Evolutionary conservation across 139 green algal genomes (phyloP).

Genomic region (Auxenochlorella pyrenoidosa): DNA sequence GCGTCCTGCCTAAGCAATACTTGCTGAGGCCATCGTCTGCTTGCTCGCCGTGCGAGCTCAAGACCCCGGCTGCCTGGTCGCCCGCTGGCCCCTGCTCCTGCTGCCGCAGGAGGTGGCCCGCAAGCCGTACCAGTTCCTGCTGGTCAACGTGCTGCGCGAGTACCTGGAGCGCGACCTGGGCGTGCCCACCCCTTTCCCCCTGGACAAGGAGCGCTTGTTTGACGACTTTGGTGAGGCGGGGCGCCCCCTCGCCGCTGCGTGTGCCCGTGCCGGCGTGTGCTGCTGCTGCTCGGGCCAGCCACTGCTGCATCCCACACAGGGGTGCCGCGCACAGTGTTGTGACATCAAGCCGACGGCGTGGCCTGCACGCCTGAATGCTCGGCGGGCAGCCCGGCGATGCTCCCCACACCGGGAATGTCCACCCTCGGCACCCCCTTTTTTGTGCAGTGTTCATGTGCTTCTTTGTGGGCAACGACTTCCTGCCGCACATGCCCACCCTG

Average conservation of each 20-base stretch:
- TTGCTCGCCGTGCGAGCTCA: no score
- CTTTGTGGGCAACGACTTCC: conserved; percentile 99
- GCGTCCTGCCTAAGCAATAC: no score
- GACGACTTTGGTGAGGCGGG: conserved; percentile 78
- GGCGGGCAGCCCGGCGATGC: background rate
- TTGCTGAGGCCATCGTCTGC: no score
- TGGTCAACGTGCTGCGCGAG: conserved; percentile 90
- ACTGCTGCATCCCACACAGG: no score
- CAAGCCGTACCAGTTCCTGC: conserved; percentile 96
- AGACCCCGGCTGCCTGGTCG: no score
- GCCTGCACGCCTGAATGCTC: no score
- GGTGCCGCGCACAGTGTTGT: no score
- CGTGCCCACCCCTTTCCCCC: conserved; percentile 51
- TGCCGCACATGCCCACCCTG: conserved; percentile 99
- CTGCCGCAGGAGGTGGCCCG: conserved; percentile 68
- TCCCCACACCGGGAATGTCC: background rate
- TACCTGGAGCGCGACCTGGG: conserved; percentile 93
- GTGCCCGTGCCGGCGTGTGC: no score
- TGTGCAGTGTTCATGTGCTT: conserved; percentile 99
- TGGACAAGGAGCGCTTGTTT: conserved; percentile 79
- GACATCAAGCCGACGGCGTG: no score
- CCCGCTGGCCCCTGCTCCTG: no score
- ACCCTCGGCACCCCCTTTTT: no score
- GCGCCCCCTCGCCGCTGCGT: background rate
- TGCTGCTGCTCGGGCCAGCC: no score